These are phyloP conservation scores for Thoreauomyces humboldtii DNA, from an alignment of 192 early-diverging fungal species.

Conservation along the genomic window DNA sequence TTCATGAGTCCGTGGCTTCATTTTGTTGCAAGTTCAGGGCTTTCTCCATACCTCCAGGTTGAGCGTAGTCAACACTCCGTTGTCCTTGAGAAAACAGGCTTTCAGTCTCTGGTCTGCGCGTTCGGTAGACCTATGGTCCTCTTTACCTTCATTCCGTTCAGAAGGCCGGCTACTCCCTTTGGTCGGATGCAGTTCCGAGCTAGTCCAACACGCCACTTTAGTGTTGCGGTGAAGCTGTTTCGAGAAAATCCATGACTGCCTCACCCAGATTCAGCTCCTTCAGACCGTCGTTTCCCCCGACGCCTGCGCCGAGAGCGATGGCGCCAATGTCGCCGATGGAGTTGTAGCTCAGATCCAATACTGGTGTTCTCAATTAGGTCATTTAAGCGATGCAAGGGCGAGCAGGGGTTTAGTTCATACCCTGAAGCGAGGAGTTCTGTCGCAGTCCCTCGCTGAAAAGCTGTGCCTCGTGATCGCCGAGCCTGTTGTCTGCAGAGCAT, in stretches of 20 bases:
- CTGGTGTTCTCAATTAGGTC: slow-evolving; percentile 8
- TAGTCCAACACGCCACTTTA: too few species aligned
- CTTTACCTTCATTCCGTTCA: slow-evolving; percentile 39
- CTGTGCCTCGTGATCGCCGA: slow-evolving; percentile 49
- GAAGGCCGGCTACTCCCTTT: slow-evolving; percentile 42
- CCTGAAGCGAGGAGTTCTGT: slow-evolving; percentile 47
- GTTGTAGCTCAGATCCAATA: slow-evolving; percentile 51
- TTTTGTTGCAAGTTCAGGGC: too few species aligned
- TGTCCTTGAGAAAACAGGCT: slow-evolving; percentile 43
- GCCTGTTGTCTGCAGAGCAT: slow-evolving; percentile 38
- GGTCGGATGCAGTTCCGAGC: slow-evolving; percentile 48
- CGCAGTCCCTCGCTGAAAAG: slow-evolving; percentile 42
- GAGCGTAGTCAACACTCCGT: slow-evolving; percentile 21
- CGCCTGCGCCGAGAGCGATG: slow-evolving; percentile 44
- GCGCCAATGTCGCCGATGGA: slow-evolving; percentile 52
- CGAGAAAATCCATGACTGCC: not conserved
- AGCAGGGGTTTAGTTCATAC: slow-evolving; percentile 25
- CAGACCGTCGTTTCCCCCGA: slow-evolving; percentile 42
- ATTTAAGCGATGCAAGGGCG: not conserved
- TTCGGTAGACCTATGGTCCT: too few species aligned
- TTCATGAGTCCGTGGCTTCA: too few species aligned
- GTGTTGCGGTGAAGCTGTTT: too few species aligned
- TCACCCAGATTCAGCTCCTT: slow-evolving; percentile 49
- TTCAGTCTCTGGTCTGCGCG: too few species aligned
- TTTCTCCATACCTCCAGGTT: slow-evolving; percentile 34